Evolutionary conservation across 2,329 filamentous ascomycete genomes (phyloP).

Genomic region (Trichoderma cornu-damae): DNA sequence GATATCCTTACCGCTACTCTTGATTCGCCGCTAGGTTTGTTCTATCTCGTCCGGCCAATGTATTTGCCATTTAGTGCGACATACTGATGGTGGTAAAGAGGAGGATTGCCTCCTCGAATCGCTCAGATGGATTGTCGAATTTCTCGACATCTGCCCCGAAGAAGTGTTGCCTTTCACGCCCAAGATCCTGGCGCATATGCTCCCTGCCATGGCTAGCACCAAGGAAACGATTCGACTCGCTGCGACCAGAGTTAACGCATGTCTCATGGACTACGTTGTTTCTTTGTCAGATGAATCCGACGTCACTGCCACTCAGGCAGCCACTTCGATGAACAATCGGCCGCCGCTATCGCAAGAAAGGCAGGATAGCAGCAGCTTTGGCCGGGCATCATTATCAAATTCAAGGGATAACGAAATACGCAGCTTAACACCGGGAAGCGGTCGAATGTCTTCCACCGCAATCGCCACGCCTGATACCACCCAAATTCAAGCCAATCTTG

Average conservation of each 20-base stretch:
- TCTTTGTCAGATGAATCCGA: conserved; percentile 70
- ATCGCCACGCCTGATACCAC: conserved; percentile 37
- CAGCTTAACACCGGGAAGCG: conserved; percentile 48
- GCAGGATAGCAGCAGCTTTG: conserved; percentile 44
- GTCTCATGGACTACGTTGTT: conserved; percentile 90
- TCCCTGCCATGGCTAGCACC: conserved; percentile 89
- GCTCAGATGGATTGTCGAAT: conserved; percentile 89
- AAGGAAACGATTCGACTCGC: conserved; percentile 85
- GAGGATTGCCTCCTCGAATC: conserved; percentile 90
- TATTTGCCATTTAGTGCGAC: background rate
- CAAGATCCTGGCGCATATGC: conserved; percentile 80
- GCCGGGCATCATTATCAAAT: conserved; percentile 49
- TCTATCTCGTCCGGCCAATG: background rate
- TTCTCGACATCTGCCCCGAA: conserved; percentile 94
- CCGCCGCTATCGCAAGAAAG: conserved; percentile 42
- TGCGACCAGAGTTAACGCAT: conserved; percentile 82
- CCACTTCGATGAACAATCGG: conserved; percentile 34
- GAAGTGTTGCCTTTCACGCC: conserved; percentile 95
- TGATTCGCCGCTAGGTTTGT: conserved; percentile 69
- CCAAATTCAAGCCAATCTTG: conserved; percentile 64
- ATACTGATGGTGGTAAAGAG: conserved; percentile 45
- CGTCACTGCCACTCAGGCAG: conserved; percentile 22
- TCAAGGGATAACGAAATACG: conserved; percentile 49
- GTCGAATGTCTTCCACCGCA: conserved; percentile 41
- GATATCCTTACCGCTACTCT: conserved; percentile 88